Evolutionary conservation across 2,329 filamentous ascomycete species (phyloP).

Genomic region (Epichloe gansuensis): DNA sequence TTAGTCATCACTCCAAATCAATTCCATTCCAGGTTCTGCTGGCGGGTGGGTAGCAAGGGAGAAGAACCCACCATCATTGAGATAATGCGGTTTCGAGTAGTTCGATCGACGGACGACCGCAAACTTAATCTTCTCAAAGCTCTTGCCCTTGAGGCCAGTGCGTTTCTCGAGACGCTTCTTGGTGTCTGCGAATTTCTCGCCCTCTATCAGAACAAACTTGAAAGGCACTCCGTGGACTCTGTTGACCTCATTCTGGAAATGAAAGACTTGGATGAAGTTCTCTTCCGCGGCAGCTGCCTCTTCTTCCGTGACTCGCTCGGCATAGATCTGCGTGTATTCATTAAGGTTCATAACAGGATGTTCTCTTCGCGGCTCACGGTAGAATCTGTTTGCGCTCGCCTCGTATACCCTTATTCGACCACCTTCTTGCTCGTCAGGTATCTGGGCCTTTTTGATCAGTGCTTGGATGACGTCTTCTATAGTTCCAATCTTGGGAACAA

Average conservation of each 20-base stretch:
- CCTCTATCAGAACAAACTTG: constrained; percentile 76
- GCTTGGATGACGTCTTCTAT: constrained; percentile 66
- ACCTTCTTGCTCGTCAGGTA: constrained; percentile 60
- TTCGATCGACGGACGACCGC: constrained; percentile 60
- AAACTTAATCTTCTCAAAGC: constrained; percentile 98
- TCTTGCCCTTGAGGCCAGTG: constrained; percentile 93
- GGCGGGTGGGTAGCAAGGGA: background rate
- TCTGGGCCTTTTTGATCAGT: constrained; percentile 67
- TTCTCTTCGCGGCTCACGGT: constrained; percentile 60
- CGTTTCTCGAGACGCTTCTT: constrained; percentile 89
- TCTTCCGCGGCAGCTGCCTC: constrained; percentile 45
- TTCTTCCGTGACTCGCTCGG: constrained; percentile 68
- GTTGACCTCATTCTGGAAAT: constrained; percentile 81
- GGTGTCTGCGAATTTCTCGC: constrained; percentile 78
- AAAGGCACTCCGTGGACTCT: constrained; percentile 85
- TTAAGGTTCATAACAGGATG: constrained; percentile 70
- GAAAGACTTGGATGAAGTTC: constrained; percentile 67
- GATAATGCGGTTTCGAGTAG: constrained; percentile 69
- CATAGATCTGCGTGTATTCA: constrained; percentile 73
- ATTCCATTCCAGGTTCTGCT: too few species aligned
- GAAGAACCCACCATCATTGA: constrained; percentile 67
- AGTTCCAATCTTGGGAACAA: constrained; percentile 77
- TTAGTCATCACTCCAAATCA: background rate
- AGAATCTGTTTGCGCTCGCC: constrained; percentile 69
- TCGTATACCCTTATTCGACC: constrained; percentile 73